These are phyloP conservation scores for Gnomoniopsis smithogilvyi DNA, from an alignment of 2,329 filamentous ascomycete species.

Conservation along the genomic window DNA sequence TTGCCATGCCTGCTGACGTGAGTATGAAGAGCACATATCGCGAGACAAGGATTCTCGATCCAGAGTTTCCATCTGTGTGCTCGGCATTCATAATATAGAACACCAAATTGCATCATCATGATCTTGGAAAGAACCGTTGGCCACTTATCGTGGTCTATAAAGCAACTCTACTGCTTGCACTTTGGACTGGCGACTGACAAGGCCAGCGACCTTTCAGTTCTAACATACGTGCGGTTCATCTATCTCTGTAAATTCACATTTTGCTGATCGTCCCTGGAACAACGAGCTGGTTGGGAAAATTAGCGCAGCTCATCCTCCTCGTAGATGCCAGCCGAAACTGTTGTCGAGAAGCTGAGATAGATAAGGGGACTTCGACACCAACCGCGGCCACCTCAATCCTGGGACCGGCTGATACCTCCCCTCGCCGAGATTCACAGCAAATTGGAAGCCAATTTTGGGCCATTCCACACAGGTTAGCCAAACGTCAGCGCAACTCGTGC, in stretches of 20 bases:
- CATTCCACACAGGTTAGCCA: constrained; percentile 30
- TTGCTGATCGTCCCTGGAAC: constrained; percentile 29
- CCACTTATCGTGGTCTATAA: constrained; percentile 23
- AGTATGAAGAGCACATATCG: constrained; percentile 32
- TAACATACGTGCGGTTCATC: constrained; percentile 30
- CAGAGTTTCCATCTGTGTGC: constrained; percentile 30
- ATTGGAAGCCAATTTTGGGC: constrained; percentile 30
- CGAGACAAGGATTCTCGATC: constrained; percentile 27
- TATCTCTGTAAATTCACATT: constrained; percentile 28
- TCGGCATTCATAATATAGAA: not conserved
- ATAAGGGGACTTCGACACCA: constrained; percentile 17
- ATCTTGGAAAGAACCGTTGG: not conserved
- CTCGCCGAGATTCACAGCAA: constrained; percentile 26
- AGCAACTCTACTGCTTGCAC: constrained; percentile 27
- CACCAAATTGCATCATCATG: not conserved
- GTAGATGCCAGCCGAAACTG: constrained; percentile 29
- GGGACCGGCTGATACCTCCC: constrained; percentile 28
- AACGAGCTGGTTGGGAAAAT: constrained; percentile 31
- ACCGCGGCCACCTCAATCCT: constrained; percentile 23
- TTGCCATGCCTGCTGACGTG: constrained; percentile 32
- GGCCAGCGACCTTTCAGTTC: constrained; percentile 27
- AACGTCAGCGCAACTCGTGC: constrained; percentile 29
- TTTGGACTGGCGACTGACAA: constrained; percentile 25
- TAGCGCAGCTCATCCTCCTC: constrained; percentile 33
- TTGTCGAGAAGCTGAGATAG: constrained; percentile 28